Percentiles rank a stretch among this genome's conserved stretches.
phyloP scores from a whole-genome alignment of 2,329 filamentous ascomycete genomes.

The Lasiodiplodia theobromae region DNA sequence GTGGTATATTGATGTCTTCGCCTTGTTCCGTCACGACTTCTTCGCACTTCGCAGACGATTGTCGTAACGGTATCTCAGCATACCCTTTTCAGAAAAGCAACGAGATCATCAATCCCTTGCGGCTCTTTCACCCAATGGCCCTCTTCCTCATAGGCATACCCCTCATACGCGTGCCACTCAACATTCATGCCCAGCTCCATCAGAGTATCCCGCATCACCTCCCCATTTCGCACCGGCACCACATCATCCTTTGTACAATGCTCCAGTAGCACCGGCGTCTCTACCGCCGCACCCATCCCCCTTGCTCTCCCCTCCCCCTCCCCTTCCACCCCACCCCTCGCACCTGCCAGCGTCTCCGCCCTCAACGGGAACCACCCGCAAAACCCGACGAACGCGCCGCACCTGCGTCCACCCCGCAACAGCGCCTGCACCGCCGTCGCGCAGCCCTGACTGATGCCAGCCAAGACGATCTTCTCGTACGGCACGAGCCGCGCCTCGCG shows the following conservation, averaged over 20 bases:
- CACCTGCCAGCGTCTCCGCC: conserved; percentile 10
- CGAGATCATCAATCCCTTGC: conserved; percentile 35
- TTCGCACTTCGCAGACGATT: neutral
- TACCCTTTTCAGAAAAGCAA: conserved; percentile 30
- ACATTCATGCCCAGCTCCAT: conserved; percentile 32
- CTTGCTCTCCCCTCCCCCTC: neutral
- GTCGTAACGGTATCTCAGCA: too few relatives aligned
- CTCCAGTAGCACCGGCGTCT: conserved; percentile 34
- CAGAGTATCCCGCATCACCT: conserved; percentile 23
- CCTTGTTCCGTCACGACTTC: too few relatives aligned
- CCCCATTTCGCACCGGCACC: conserved; percentile 31
- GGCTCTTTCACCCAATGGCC: conserved; percentile 38
- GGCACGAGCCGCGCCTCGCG: conserved; percentile 35
- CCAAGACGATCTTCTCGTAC: conserved; percentile 30
- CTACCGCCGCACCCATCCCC: neutral
- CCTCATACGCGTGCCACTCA: conserved; percentile 31
- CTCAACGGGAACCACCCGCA: conserved; percentile 32
- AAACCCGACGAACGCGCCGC: conserved; percentile 34
- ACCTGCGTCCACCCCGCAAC: neutral
- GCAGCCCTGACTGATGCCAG: conserved; percentile 34
- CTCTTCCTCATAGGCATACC: conserved; percentile 33
- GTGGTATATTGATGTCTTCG: neutral
- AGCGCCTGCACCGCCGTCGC: conserved; percentile 33
- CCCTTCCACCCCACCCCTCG: neutral
- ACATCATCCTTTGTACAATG: conserved; percentile 35